Base-by-base conservation (phyloP, 257 asterid species). In the Lycium ferocissimum region DNA sequence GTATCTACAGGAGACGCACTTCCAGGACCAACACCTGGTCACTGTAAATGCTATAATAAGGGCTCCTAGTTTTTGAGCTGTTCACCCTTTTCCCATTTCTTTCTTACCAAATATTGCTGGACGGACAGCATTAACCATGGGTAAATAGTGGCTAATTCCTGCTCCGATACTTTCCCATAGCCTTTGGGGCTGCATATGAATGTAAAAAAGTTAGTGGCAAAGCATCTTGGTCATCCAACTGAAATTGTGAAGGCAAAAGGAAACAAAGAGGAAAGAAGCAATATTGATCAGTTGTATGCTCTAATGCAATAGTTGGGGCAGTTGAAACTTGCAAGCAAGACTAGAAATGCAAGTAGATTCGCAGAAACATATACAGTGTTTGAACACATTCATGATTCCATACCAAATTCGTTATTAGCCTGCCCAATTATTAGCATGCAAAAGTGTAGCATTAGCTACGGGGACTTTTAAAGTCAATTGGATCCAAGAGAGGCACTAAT, bases 121-220 rank as follows among this genome's bases (percentile, higher is more conserved):
- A 58, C 54, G 81, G 89, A 78, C 58, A 81, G 84, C 89, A 81
- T 83, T 79, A 72, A 82, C 79, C 90, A 47, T 84, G 86, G 15
- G 63, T 61, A 76, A 65, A 84, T 20, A 9, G 54, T 49, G 49
- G 20, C 79, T 90, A 86, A 33, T 84, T 88, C 84, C 88, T 88
- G 89, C 78, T 86, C 59, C 73, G 89, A 81, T 84, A 63, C 59
- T 90, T 90, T 66, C 88, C 91, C 38, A 69, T 80, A 35, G 88
- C 88, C 91, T 89, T 88, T 40, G 92, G 92, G 84, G 92, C 92
- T 90, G 88, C 86, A 83, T 54, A 79, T 57, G 14, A 62, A 40
- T 26, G 65, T 63, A 79, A 26, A 67, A 11, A 22, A 49, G 85
- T 82, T 84, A 82, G n/a, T 1, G 65, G 69, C 49, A 83, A 78